Base-by-base conservation (phyloP, 345 rosid species). In the Murraya koenigii region DNA sequence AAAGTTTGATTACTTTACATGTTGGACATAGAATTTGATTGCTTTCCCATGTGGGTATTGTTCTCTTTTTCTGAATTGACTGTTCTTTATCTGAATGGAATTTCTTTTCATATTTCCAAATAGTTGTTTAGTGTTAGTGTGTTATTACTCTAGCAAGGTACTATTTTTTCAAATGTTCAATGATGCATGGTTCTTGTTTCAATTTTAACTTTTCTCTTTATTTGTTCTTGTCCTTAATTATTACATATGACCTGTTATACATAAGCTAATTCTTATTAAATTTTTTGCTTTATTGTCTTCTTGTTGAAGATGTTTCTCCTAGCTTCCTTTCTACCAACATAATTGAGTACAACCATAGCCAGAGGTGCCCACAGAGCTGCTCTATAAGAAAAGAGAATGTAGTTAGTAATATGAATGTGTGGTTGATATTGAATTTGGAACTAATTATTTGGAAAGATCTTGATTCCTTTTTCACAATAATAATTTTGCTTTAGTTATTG, bases 31-130 rank as follows among this genome's bases (percentile, higher is more conserved):
- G 78, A 66, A 67, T 67, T 72, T 54, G 64, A 30, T 74, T 55
- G 70, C 78, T 75, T 82, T 84, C 73, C 76, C 85, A 71, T 79
- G 85, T 75, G 80, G 69, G 72, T 71, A 10, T 74, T 7, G 64
- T 49, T 49, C 69, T 41, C 69, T 73, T 81, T 74, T 76, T 62
- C 75, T 11, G 39, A 82, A 80, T 10, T 71, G 73, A 75, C 69
- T 8, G 35, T 67, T 72, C 52, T 63, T 75, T 75, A 22, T 35
- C 47, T 6, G 14, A 11, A 56, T n/a, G 28, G 52, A n/a, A 13
- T 44, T 75, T 47, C 28, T 75, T 47, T 63, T 44, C 41, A 54
- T 39, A 30, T 74, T 75, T 13, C 25, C 76, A 15, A 73, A 60
- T 8, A 38, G 38, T 58, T 44, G 5, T 3, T 44, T 44, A 0